Conservation (phyloP, 805 yeast genomes). For the Metschnikowia vanudenii region DNA sequence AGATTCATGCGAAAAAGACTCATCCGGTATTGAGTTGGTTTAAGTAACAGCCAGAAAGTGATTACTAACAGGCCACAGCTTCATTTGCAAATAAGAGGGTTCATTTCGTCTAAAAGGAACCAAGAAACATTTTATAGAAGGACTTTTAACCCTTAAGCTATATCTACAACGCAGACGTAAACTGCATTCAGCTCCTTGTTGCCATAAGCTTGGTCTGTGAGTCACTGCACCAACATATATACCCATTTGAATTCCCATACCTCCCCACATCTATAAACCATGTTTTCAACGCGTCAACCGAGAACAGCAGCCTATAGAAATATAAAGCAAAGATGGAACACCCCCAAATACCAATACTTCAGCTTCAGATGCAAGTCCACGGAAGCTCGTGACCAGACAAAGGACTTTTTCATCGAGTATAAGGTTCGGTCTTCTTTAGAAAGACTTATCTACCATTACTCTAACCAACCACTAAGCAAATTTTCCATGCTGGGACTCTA, state of each 20-base stretch:
- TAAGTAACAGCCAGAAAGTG: no score
- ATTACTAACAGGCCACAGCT: no score
- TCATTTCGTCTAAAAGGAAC: no score
- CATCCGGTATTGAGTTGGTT: no score
- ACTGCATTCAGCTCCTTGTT: no score
- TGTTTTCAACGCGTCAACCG: neutral
- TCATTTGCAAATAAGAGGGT: no score
- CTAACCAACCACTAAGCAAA: conserved; percentile 51
- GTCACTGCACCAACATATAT: no score
- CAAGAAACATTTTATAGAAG: no score
- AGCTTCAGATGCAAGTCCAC: neutral
- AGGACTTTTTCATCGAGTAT: conserved; percentile 50
- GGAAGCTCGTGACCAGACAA: neutral
- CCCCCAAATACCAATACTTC: neutral
- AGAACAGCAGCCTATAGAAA: neutral
- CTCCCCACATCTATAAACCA: neutral
- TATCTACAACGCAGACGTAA: no score
- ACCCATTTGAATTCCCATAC: neutral
- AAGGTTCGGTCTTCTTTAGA: conserved; percentile 58
- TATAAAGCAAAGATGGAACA: neutral
- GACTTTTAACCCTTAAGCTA: no score
- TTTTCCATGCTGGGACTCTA: conserved; percentile 52
- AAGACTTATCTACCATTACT: conserved; percentile 55
- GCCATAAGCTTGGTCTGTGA: no score
- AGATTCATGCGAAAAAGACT: no score